Conservation (phyloP, 2,329 filamentous ascomycete genomes). For the Fusarium anguioides region DNA sequence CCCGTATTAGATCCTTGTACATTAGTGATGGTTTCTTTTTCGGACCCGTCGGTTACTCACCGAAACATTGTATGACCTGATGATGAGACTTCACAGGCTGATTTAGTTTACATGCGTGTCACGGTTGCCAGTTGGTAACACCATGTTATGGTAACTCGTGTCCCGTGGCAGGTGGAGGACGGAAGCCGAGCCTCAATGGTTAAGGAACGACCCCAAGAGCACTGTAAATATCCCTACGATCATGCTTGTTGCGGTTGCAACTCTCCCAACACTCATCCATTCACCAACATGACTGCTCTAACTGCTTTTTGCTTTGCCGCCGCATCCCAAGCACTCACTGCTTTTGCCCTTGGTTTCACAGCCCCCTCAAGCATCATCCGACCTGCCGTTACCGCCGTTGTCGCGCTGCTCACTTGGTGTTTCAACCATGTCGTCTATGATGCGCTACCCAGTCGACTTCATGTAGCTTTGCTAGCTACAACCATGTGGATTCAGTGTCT, state of each 20-base stretch:
- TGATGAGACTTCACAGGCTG: neutral
- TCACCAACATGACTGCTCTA: slow-evolving; percentile 9
- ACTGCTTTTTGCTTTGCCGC: slow-evolving; percentile 8
- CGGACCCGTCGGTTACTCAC: neutral
- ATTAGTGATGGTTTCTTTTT: neutral
- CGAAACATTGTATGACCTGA: too few relatives aligned
- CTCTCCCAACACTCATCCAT: neutral
- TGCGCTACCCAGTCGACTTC: slow-evolving; percentile 17
- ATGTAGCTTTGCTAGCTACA: slow-evolving; percentile 32
- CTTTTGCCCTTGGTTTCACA: slow-evolving; percentile 16
- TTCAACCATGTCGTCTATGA: slow-evolving; percentile 21
- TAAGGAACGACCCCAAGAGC: too few relatives aligned
- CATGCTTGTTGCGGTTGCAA: neutral
- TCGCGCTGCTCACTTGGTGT: slow-evolving; percentile 17
- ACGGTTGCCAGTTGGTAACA: too few relatives aligned
- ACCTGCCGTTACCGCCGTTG: neutral
- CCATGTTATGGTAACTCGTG: neutral
- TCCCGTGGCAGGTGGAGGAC: too few relatives aligned
- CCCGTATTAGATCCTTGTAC: neutral
- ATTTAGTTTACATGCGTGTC: neutral
- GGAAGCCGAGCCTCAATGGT: too few relatives aligned
- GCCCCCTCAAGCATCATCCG: neutral
- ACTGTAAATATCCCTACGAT: neutral
- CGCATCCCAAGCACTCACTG: slow-evolving; percentile 15
- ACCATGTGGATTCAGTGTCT: slow-evolving; percentile 37